Evolutionary conservation across 805 yeast genomes (phyloP), one percentile per base, ranked within the genome.

Genomic region (Candida andamanensis): DNA sequence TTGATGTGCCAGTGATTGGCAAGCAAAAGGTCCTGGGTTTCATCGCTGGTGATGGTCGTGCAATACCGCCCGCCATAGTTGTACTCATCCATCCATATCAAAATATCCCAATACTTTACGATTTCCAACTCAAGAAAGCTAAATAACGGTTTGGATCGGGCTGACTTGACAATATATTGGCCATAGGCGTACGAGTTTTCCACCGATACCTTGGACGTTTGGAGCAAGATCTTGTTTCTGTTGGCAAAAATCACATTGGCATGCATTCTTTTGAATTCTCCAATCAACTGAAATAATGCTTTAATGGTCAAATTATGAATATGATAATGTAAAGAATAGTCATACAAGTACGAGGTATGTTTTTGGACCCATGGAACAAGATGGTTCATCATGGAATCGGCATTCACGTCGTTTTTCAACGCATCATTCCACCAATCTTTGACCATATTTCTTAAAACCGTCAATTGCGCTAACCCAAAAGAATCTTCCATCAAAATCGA

Each of bases 361-460:
- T 78, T 74, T 43, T 85, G 85, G 15, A 87, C 84, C 98, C 98
- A 90, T 3, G 79, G 67, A 2, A 85, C 82, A 52, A 90, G 78
- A 17, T 78, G 72, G 46, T 85, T 85, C 40, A 87, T 80, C 73
- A 89, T 72, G 1, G 84, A 65, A 53, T 89, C 97, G 0, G 96
- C 95, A 37, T 80, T 77, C 6, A 64, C 44, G 44, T 81, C 74
- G 34, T 75, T 76, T 14, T 65, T 63, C 34, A 84, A 58, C 0
- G 96, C 97, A 48, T 78, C 82, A 47, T 86, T 94, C 95, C 97
- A 90, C 96, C 96, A 86, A 19, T 70, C 77, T 47, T 82, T 85
- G 9, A 92, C 82, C 72, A 92, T 63, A 6, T 69, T 54, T 49
- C 94, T 73, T 35, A 92, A 64, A 2, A 81, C 81, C 7, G 67